A percentile compares a stretch with the other conserved stretches of the same genome.
Evolutionary conservation across 2,329 filamentous ascomycete species (phyloP).

Genomic region (Cercospora nicotianae): DNA sequence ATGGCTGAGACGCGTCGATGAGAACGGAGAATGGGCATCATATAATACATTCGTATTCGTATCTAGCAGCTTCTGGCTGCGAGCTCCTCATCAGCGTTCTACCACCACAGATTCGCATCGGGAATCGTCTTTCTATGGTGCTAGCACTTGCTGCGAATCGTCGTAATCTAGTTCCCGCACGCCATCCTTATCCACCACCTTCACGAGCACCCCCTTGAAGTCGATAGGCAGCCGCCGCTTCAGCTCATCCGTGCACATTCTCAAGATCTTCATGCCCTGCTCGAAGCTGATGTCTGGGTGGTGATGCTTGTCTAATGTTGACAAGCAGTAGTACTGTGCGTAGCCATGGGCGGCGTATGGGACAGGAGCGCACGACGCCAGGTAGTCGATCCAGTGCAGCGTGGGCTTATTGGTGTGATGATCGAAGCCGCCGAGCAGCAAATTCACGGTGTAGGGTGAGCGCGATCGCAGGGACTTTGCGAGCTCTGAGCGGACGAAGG

Average conservation of each 20-base stretch:
- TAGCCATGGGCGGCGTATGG: slow-evolving; percentile 98
- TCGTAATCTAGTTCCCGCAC: slow-evolving; percentile 82
- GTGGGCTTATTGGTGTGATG: slow-evolving; percentile 67
- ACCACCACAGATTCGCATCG: not conserved
- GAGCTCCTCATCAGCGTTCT: not conserved
- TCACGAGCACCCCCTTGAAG: slow-evolving; percentile 90
- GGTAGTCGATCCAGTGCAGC: slow-evolving; percentile 36
- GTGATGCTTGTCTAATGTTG: slow-evolving; percentile 97
- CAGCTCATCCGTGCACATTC: slow-evolving; percentile 94
- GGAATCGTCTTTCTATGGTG: slow-evolving; percentile 21
- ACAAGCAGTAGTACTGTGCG: slow-evolving; percentile 99
- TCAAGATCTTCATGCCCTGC: slow-evolving; percentile 86
- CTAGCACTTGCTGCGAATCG: slow-evolving; percentile 52
- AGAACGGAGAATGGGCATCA: not conserved
- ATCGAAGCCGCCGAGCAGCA: slow-evolving; percentile 91
- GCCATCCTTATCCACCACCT: slow-evolving; percentile 92
- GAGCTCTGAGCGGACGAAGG: slow-evolving; percentile 92
- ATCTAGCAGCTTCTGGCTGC: slow-evolving; percentile 4
- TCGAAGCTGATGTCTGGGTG: slow-evolving; percentile 89
- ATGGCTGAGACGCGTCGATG: not conserved
- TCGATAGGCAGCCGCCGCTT: slow-evolving; percentile 96
- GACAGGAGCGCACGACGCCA: slow-evolving; percentile 53
- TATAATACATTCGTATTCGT: slow-evolving; percentile 6
- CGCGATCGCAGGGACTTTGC: slow-evolving; percentile 86
- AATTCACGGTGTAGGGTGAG: slow-evolving; percentile 95